Evolutionary conservation across 2,329 filamentous ascomycete species (phyloP).

Genomic region (Bertia moriformis): DNA sequence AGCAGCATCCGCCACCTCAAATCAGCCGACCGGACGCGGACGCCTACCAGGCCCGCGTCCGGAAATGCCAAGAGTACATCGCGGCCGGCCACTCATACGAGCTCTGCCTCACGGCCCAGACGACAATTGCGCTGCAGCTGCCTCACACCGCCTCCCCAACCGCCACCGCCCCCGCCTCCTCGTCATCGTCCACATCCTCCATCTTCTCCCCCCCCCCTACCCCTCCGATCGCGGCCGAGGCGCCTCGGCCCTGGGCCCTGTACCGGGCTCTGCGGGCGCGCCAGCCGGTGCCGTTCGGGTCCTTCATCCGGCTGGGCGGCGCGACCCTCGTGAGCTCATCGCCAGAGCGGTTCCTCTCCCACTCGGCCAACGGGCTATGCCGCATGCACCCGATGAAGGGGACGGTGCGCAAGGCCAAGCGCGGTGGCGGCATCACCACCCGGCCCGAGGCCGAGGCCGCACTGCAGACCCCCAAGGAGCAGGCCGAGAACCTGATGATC

Average conservation of each 20-base stretch:
- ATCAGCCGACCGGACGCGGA: conserved; percentile 25
- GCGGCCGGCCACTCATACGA: conserved; percentile 73
- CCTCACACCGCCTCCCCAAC: conserved; percentile 25
- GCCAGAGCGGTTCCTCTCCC: conserved; percentile 73
- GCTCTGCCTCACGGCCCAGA: conserved; percentile 68
- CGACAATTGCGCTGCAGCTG: conserved; percentile 36
- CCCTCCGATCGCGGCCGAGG: conserved; percentile 21
- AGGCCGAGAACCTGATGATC: conserved; percentile 67
- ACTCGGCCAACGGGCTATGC: conserved; percentile 35
- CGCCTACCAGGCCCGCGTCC: conserved; percentile 54
- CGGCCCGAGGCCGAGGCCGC: conserved; percentile 38
- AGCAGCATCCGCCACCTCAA: conserved; percentile 6
- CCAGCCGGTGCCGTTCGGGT: conserved; percentile 76
- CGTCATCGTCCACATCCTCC: conserved; percentile 5
- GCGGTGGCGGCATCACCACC: conserved; percentile 27
- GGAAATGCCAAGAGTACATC: conserved; percentile 55
- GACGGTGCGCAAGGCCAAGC: conserved; percentile 63
- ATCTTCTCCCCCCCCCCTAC: conserved; percentile 11
- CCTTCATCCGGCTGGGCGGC: conserved; percentile 57
- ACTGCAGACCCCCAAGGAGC: conserved; percentile 51
- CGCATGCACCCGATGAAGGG: conserved; percentile 93
- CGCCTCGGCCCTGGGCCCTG: too few relatives aligned
- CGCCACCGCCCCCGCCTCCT: conserved; percentile 28
- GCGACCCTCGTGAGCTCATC: conserved; percentile 69
- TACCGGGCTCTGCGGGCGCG: conserved; percentile 55